Percentiles rank a stretch among this genome's conserved stretches.
These are phyloP conservation scores for Ascocoryne sarcoides DNA, from an alignment of 2,329 filamentous ascomycete genomes.

Conservation along the genomic window DNA sequence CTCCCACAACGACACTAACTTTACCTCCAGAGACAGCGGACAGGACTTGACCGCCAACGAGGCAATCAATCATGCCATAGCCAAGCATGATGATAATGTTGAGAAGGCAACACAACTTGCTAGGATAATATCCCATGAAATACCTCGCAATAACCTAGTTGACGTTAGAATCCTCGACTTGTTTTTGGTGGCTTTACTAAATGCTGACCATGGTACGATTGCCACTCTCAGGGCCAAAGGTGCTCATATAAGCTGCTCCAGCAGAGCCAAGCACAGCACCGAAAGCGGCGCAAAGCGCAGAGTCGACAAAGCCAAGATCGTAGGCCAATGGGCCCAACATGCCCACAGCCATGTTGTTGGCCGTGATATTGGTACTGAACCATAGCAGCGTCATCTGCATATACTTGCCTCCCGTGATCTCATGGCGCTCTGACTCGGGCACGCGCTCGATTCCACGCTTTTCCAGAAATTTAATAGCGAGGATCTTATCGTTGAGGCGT, in stretches of 20 bases:
- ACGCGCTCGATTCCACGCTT: constrained; percentile 3
- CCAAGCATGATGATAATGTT: constrained; percentile 54
- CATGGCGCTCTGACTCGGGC: constrained; percentile 1
- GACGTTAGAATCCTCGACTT: not conserved
- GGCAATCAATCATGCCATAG: constrained; percentile 53
- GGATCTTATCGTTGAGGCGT: constrained; percentile 2
- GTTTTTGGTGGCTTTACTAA: too few relatives aligned
- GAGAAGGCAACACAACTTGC: constrained; percentile 52
- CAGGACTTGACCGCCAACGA: constrained; percentile 59
- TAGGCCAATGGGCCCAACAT: constrained; percentile 52
- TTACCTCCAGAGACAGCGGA: constrained; percentile 50
- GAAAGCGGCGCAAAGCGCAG: constrained; percentile 44
- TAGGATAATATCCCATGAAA: constrained; percentile 55
- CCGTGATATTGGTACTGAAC: constrained; percentile 52
- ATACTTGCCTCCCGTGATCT: constrained; percentile 1
- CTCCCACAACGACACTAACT: constrained; percentile 55
- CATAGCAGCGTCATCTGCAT: constrained; percentile 48
- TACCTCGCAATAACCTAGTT: constrained; percentile 46
- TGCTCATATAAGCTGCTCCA: constrained; percentile 49
- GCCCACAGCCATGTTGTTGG: constrained; percentile 53
- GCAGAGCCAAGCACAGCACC: constrained; percentile 44
- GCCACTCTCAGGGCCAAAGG: constrained; percentile 49
- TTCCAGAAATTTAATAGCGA: constrained; percentile 1
- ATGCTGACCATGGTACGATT: constrained; percentile 47
- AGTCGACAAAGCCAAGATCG: constrained; percentile 46